phyloP scores from a whole-genome alignment of 371 early-diverging fungal genomes.

The Mucor sp. region DNA sequence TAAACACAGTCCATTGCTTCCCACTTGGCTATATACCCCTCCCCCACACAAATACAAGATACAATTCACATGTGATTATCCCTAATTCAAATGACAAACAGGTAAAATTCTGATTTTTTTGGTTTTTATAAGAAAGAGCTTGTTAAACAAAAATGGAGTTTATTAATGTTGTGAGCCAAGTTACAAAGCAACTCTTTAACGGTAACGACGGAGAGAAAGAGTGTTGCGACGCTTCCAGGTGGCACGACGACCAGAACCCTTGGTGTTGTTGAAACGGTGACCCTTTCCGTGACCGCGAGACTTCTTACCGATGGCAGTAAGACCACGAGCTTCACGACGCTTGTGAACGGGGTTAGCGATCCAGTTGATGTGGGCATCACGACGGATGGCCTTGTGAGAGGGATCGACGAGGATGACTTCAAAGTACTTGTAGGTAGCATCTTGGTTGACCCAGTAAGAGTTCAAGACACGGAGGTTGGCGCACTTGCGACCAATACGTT shows the following conservation, averaged over 20 bases:
- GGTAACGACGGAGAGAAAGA: slow-evolving; percentile 81
- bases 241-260: slow-evolving; percentile 92
- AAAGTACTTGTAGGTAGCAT: slow-evolving; percentile 98
- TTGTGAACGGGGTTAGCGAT: slow-evolving; percentile 97
- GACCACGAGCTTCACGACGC: slow-evolving; percentile 98
- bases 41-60: not conserved
- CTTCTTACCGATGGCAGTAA: slow-evolving; percentile 97
- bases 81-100: not conserved
- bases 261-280: slow-evolving; percentile 97
- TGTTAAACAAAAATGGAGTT: slow-evolving; percentile 6
- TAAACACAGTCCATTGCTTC: not conserved
- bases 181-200: slow-evolving; percentile 50
- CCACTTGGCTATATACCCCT: not conserved
- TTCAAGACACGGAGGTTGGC: slow-evolving; percentile 96
- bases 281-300: slow-evolving; percentile 99
- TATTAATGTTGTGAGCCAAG: slow-evolving; percentile 11
- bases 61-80: not conserved
- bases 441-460: slow-evolving; percentile 99
- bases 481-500: slow-evolving; percentile 96
- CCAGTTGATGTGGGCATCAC: slow-evolving; percentile 99
- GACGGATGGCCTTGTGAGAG: slow-evolving; percentile 94
- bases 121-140: not conserved
- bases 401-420: slow-evolving; percentile 99
- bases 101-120: not conserved
- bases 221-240: slow-evolving; percentile 81